A percentile compares a stretch with the other conserved stretches of the same genome.
These are phyloP conservation scores for Suhomyces vadensis DNA, from an alignment of 805 yeast genomes.

Conservation along the genomic window DNA sequence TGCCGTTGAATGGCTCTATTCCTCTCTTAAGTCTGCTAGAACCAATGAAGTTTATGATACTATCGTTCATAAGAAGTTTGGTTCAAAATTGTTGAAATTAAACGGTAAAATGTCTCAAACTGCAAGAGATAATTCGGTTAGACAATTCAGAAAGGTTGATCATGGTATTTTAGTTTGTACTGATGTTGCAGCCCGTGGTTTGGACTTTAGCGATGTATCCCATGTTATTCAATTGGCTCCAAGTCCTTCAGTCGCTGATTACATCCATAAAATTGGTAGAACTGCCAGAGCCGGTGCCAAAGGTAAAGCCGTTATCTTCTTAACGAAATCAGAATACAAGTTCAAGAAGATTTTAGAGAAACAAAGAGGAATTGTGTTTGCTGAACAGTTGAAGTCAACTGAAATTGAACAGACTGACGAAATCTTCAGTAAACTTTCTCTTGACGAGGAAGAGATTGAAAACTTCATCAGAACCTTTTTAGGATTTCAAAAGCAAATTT, in stretches of 20 bases:
- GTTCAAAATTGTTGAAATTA: slow-evolving; percentile 34
- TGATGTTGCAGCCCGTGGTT: slow-evolving; percentile 95
- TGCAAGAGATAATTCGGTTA: slow-evolving; percentile 61
- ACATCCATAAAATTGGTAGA: slow-evolving; percentile 92
- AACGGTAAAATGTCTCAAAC: slow-evolving; percentile 79
- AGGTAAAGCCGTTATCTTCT: slow-evolving; percentile 68
- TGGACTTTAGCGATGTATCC: slow-evolving; percentile 88
- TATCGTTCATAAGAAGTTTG: slow-evolving; percentile 19
- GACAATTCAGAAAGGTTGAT: slow-evolving; percentile 47
- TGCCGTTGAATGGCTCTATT: slow-evolving; percentile 59
- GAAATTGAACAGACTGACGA: slow-evolving; percentile 35
- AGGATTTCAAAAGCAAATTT: slow-evolving; percentile 30
- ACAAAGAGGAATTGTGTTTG: slow-evolving; percentile 56
- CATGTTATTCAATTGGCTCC: slow-evolving; percentile 83
- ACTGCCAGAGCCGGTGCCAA: slow-evolving; percentile 89
- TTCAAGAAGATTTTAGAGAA: slow-evolving; percentile 51
- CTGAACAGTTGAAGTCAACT: slow-evolving; percentile 41
- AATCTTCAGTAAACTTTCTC: slow-evolving; percentile 17
- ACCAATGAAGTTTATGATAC: slow-evolving; percentile 18
- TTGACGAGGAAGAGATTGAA: slow-evolving; percentile 22
- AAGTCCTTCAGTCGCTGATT: slow-evolving; percentile 73
- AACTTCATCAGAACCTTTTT: slow-evolving; percentile 27
- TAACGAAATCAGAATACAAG: slow-evolving; percentile 55
- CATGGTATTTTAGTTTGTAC: slow-evolving; percentile 75
- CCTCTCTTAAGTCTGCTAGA: slow-evolving; percentile 30